Evolutionary conservation across 2,329 filamentous ascomycete genomes (phyloP), one percentile per base, ranked within the genome.

Genomic region (Cladobotryum mycophilum): DNA sequence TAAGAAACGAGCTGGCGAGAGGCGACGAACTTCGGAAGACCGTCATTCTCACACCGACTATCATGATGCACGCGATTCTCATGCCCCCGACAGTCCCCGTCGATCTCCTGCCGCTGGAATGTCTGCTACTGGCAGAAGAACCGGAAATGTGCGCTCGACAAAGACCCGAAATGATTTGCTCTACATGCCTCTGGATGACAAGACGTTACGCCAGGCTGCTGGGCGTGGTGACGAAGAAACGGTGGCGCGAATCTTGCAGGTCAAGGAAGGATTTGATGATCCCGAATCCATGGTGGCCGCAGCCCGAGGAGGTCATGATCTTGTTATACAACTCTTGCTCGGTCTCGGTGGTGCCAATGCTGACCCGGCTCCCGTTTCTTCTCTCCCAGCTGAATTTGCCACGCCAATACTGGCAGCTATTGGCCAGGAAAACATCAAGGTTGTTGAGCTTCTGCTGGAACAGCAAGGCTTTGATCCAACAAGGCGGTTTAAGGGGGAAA

Each of bases 391-490:
- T 40, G 90, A 93, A 51, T 85, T 88, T 61, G 86, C 91, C 47
- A 97, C 92, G 1, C 93, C 93, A 1, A 95, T 99, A 76, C 79
- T 96, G 36, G 90, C 91, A 52, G 91, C 93, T 1, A 96, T 99
- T 57, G 92, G 93, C 14, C 86, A 92, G 58, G 82, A 84, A 56
- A 93, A 96, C 60, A 79, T 93, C 45, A 87, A 89, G 58, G 89
- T 96, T 51, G 82, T 99, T 41, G 81, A 86, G 51, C 73, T 96
- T 11, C 76, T 96, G 7, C 73, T 96, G 6, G 83, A 84, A 53
- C 88, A 93, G 60, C 79, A 80, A 44, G 72, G 72, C 14, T 96
- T 97, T 64, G 85, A 99, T 60, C 91, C 93, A 0, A 89, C 88
- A 1, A 82, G 86, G 51, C 79, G 84, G 22, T 85, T 84, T 58